Evolutionary conservation across 2,329 filamentous ascomycete species (phyloP).

Genomic region (Blumeria hordei): DNA sequence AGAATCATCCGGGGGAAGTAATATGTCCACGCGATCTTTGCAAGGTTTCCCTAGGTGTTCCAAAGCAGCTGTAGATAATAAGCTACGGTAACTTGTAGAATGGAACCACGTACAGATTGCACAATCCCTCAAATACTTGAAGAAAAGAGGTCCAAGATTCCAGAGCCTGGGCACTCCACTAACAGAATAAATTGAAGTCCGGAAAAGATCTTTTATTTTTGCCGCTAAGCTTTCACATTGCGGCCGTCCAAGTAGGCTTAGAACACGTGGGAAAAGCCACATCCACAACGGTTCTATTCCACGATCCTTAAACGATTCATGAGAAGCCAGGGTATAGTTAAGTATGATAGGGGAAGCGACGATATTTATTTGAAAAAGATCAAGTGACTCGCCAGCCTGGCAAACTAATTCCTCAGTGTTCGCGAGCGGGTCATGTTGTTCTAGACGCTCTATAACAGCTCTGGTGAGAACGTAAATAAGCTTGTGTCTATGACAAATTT

Average conservation of each 20-base stretch:
- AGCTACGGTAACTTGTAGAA: not conserved
- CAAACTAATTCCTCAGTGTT: conserved; percentile 28
- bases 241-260: conserved; percentile 29
- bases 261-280: conserved; percentile 35
- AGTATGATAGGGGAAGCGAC: conserved; percentile 52
- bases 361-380: conserved; percentile 53
- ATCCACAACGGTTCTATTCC: conserved; percentile 38
- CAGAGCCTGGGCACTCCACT: conserved; percentile 23
- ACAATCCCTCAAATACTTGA: conserved; percentile 24
- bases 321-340: conserved; percentile 19
- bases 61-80: conserved; percentile 8
- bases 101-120: conserved; percentile 9
- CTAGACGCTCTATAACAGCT: conserved; percentile 48
- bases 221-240: conserved; percentile 23
- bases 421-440: conserved; percentile 40
- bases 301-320: conserved; percentile 22
- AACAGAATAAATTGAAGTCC: conserved; percentile 22
- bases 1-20: conserved; percentile 7
- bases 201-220: conserved; percentile 28
- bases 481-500: conserved; percentile 57
- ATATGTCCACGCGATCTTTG: conserved; percentile 4
- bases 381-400: conserved; percentile 47
- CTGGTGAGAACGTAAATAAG: conserved; percentile 65
- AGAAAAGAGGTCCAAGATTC: conserved; percentile 20
- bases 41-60: conserved; percentile 7